A percentile compares a stretch with the other conserved stretches of the same genome.
Evolutionary conservation across 1,284 basidiomycete genomes (phyloP).

Genomic region (Melampsora occidentalis): DNA sequence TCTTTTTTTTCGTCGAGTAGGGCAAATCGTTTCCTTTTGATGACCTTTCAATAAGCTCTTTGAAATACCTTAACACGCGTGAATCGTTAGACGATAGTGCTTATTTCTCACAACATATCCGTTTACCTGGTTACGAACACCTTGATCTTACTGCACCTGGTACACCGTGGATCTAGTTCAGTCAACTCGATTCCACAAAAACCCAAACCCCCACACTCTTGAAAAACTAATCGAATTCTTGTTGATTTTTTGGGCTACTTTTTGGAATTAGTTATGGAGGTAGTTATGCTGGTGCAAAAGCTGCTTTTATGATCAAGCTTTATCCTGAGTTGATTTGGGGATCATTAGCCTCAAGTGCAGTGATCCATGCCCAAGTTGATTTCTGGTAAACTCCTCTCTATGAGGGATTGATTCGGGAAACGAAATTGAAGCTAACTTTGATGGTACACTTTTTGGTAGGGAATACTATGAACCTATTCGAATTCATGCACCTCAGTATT

Average conservation of each 20-base stretch:
- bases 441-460: conserved; percentile 1
- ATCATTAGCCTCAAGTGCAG: conserved; percentile 51
- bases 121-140: conserved; percentile 46
- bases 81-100: conserved; percentile 51
- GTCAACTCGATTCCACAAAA: not conserved
- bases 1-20: not conserved
- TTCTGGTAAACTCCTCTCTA: conserved; percentile 47
- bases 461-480: conserved; percentile 46
- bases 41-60: not conserved
- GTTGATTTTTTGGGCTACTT: not conserved
- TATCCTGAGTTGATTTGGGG: conserved; percentile 51
- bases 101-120: conserved; percentile 48
- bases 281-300: conserved; percentile 51
- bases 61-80: conserved; percentile 51
- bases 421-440: no score
- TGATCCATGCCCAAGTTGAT: conserved; percentile 48
- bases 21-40: not conserved
- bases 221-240: not conserved
- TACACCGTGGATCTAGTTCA: conserved; percentile 48
- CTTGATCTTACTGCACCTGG: conserved; percentile 27
- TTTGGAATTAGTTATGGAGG: conserved; percentile 48
- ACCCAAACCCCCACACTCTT: no score
- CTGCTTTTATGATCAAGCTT: conserved; percentile 50
- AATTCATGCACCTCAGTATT: conserved; percentile 28
- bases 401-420: no score